Percentiles rank a stretch among this genome's conserved stretches.
Evolutionary conservation across 2,329 filamentous ascomycete genomes (phyloP).

Genomic region (Fusarium sulawesiense): DNA sequence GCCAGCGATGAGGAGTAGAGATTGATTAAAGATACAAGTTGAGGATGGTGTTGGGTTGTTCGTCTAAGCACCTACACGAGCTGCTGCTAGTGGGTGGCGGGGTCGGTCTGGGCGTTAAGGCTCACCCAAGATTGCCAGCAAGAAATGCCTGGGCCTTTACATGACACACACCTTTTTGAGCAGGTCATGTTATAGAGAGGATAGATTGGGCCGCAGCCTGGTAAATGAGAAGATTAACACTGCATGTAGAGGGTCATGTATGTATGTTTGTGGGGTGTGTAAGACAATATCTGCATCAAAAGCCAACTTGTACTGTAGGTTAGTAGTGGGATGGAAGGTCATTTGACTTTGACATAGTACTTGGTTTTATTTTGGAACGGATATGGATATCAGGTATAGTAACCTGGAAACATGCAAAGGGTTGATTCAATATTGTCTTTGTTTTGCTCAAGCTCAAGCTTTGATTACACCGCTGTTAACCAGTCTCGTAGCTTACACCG

Average conservation of each 20-base stretch:
- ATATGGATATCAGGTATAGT: not conserved
- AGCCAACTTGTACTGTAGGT: not conserved
- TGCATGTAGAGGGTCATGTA: conserved; percentile 1
- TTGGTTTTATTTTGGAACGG: not conserved
- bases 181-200: not conserved
- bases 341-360: not conserved
- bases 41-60: conserved; percentile 30
- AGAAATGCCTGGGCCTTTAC: conserved; percentile 23
- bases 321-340: not conserved
- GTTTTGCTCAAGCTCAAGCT: not conserved
- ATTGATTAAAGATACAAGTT: conserved; percentile 26
- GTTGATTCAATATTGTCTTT: not conserved
- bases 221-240: conserved; percentile 2
- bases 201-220: conserved; percentile 9
- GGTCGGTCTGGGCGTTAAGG: conserved; percentile 29
- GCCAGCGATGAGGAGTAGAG: conserved; percentile 19
- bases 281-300: conserved; percentile 15
- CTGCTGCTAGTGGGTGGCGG: conserved; percentile 38
- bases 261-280: not conserved
- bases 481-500: conserved; percentile 4
- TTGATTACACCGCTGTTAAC: not conserved
- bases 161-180: conserved; percentile 15
- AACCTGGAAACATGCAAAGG: not conserved
- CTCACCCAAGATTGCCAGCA: conserved; percentile 20
- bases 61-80: conserved; percentile 11